Conservation (phyloP, 2,329 filamentous ascomycete genomes). For the Fusarium dlaminii region DNA sequence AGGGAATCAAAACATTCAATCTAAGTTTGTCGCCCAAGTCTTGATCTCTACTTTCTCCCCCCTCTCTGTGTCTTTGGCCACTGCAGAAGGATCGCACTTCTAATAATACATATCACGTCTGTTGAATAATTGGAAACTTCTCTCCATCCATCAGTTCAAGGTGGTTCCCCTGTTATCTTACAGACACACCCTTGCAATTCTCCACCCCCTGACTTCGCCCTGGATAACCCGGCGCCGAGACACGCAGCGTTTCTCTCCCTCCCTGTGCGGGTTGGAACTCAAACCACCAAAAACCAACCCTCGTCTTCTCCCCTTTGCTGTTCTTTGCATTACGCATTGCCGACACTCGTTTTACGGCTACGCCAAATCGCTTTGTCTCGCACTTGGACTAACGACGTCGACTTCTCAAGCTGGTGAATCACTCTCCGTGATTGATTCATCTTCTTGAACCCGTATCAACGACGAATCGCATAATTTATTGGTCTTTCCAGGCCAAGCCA, state of each 20-base stretch:
- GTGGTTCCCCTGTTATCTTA: slow-evolving; percentile 30
- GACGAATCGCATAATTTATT: slow-evolving; percentile 21
- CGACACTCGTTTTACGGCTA: slow-evolving; percentile 42
- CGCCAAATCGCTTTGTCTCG: slow-evolving; percentile 29
- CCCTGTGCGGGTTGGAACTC: slow-evolving; percentile 27
- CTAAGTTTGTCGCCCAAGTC: not conserved
- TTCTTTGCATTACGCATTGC: slow-evolving; percentile 38
- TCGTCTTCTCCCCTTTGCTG: slow-evolving; percentile 37
- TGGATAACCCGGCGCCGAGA: slow-evolving; percentile 43
- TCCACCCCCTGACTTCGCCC: slow-evolving; percentile 25
- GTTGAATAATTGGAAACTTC: slow-evolving; percentile 11
- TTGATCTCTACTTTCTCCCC: not conserved
- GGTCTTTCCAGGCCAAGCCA: slow-evolving; percentile 17
- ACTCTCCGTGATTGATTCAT: slow-evolving; percentile 25
- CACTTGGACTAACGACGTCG: slow-evolving; percentile 12
- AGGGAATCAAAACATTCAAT: slow-evolving; percentile 7
- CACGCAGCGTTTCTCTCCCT: slow-evolving; percentile 39
- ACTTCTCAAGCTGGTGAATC: slow-evolving; percentile 26
- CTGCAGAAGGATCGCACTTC: not conserved
- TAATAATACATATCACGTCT: not conserved
- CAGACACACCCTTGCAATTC: slow-evolving; percentile 13
- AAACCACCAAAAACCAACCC: slow-evolving; percentile 38
- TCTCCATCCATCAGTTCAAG: slow-evolving; percentile 22
- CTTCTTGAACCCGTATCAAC: slow-evolving; percentile 13
- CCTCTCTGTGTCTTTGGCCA: not conserved